phyloP scores from a whole-genome alignment of 2,329 filamentous ascomycete genomes.

The Ophiognomonia clavigignenti-juglandacearum region DNA sequence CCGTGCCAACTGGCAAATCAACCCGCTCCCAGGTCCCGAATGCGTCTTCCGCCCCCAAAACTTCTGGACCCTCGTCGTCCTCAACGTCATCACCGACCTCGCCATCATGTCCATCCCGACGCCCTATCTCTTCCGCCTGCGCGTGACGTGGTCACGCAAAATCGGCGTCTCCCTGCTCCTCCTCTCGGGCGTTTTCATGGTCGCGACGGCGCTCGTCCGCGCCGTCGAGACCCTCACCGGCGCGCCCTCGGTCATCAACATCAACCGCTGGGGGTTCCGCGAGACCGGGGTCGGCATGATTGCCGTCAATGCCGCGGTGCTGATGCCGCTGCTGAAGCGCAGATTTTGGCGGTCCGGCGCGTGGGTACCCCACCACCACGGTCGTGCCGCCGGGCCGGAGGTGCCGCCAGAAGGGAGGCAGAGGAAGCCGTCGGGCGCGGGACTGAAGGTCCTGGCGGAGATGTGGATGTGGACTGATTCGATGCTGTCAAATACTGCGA shows the following conservation, averaged over 20 bases:
- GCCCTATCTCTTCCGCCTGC: slow-evolving; percentile 22
- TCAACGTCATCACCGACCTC: slow-evolving; percentile 23
- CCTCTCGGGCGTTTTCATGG: slow-evolving; percentile 23
- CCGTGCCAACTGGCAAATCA: slow-evolving; percentile 21
- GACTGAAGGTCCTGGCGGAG: no score
- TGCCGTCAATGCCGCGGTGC: slow-evolving; percentile 18
- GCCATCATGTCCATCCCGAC: slow-evolving; percentile 23
- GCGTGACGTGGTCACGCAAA: slow-evolving; percentile 15
- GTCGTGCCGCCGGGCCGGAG: no score
- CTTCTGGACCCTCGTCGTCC: slow-evolving; percentile 14
- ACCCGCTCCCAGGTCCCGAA: slow-evolving; percentile 16
- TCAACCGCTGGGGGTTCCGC: slow-evolving; percentile 20
- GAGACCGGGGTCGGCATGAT: slow-evolving; percentile 21
- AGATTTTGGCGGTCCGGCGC: no score
- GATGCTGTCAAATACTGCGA: no score
- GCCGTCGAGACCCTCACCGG: slow-evolving; percentile 19
- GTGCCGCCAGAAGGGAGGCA: no score
- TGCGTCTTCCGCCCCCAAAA: slow-evolving; percentile 12
- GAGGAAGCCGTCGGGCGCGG: no score
- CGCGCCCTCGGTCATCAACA: slow-evolving; percentile 22
- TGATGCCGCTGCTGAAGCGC: no score
- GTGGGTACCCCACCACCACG: no score
- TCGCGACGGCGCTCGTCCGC: slow-evolving; percentile 22
- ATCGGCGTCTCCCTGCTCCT: slow-evolving; percentile 18
- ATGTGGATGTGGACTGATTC: no score